Conservation (phyloP, 2,329 filamentous ascomycete species). For the Fusarium sterilihyphosum region DNA sequence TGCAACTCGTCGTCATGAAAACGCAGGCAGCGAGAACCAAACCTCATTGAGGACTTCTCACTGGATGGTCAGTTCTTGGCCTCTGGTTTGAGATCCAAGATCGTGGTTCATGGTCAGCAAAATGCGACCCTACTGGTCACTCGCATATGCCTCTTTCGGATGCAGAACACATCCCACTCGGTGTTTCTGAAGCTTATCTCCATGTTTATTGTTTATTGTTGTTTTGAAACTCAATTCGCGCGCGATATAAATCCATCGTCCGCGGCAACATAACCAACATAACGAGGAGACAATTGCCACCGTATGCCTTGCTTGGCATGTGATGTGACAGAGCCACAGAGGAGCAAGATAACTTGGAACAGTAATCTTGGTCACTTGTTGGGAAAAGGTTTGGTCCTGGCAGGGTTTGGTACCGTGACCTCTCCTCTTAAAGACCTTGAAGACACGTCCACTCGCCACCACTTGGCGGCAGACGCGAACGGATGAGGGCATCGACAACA, state of each 20-base stretch:
- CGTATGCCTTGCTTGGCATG: conserved; percentile 14
- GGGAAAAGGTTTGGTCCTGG: background rate
- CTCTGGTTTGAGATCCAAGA: conserved; percentile 29
- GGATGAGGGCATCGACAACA: conserved; percentile 12
- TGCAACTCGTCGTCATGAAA: conserved; percentile 39
- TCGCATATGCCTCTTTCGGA: conserved; percentile 13
- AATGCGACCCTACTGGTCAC: conserved; percentile 13
- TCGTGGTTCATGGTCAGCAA: conserved; percentile 28
- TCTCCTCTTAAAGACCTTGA: background rate
- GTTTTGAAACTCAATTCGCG: conserved; percentile 15
- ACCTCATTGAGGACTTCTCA: conserved; percentile 27
- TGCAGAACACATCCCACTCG: conserved; percentile 23
- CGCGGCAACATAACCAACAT: conserved; percentile 31
- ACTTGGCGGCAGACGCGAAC: background rate
- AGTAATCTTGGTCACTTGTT: background rate
- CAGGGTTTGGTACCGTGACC: background rate
- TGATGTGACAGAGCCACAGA: conserved; percentile 20
- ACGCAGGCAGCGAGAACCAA: conserved; percentile 29
- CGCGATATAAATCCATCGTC: conserved; percentile 20
- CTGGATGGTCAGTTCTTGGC: conserved; percentile 13
- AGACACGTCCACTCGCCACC: background rate
- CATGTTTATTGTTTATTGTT: conserved; percentile 33
- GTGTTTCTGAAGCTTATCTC: conserved; percentile 24
- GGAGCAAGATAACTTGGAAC: conserved; percentile 3
- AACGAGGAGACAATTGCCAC: conserved; percentile 5